A percentile compares a stretch with the other conserved stretches of the same genome.
These are phyloP conservation scores for Paxillus rubicundulus DNA, from an alignment of 768 basidiomycete genomes.

Conservation along the genomic window DNA sequence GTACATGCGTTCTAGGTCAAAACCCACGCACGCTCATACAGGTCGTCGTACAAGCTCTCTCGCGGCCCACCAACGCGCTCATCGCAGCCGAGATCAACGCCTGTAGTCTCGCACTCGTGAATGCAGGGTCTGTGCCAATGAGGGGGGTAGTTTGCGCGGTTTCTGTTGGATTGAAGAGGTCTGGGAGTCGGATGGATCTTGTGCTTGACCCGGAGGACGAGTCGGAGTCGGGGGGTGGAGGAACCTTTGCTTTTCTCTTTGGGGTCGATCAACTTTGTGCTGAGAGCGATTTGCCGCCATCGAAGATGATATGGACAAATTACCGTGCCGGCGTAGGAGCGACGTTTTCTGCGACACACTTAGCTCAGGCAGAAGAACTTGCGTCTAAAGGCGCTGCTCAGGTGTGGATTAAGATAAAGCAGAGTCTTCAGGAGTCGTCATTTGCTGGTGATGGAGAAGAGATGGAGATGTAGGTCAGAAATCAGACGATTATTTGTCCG, in stretches of 20 bases:
- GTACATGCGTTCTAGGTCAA: constrained; percentile 61
- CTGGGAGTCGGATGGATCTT: constrained; percentile 24
- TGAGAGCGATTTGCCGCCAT: constrained; percentile 17
- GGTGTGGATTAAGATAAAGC: constrained; percentile 51
- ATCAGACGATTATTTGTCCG: too few relatives aligned
- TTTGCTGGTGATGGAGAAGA: constrained; percentile 34
- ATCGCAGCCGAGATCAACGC: constrained; percentile 72
- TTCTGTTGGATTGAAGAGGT: constrained; percentile 43
- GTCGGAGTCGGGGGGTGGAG: constrained; percentile 40
- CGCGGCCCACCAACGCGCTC: constrained; percentile 36
- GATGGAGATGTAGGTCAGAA: constrained; percentile 37
- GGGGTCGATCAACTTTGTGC: constrained; percentile 11
- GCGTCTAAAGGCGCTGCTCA: constrained; percentile 44
- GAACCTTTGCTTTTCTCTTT: constrained; percentile 71
- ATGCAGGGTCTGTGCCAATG: constrained; percentile 71
- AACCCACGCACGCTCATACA: constrained; percentile 75
- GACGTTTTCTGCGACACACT: constrained; percentile 39
- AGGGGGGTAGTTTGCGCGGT: constrained; percentile 71
- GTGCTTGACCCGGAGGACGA: constrained; percentile 53
- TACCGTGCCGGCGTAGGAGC: constrained; percentile 15
- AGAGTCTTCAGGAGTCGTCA: constrained; percentile 31
- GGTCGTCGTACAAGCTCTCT: constrained; percentile 68
- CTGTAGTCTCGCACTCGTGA: constrained; percentile 62
- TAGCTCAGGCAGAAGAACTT: constrained; percentile 46
- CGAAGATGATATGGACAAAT: constrained; percentile 28